phyloP scores from a whole-genome alignment of 352 stramenopile species.

The Pythium sp. region DNA sequence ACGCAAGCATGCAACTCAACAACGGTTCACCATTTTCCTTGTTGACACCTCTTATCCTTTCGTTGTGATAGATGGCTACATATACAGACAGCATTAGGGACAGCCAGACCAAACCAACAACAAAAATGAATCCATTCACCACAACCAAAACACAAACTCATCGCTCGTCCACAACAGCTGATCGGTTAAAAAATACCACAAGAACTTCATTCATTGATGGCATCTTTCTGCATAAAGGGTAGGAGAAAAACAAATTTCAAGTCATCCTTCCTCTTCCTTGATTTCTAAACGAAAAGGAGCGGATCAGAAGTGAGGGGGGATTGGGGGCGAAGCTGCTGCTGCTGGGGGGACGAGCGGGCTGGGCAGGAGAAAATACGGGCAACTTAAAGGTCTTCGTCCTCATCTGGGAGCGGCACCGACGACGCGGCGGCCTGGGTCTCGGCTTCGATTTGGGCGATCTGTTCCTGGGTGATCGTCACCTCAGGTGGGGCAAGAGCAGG shows the following conservation, averaged over 20 bases:
- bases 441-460: constrained; percentile 91
- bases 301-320: neutral
- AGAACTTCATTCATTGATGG: constrained; percentile 26
- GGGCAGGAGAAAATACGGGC: constrained; percentile 19
- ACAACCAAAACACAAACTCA: neutral
- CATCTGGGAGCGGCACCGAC: constrained; percentile 94
- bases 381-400: constrained; percentile 97
- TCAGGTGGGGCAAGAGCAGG: constrained; percentile 96
- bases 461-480: constrained; percentile 93
- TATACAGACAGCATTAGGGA: no score
- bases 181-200: constrained; percentile 8
- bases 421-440: constrained; percentile 90
- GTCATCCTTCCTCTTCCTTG: constrained; percentile 21
- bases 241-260: constrained; percentile 9
- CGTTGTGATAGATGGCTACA: neutral
- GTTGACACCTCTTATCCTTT: neutral
- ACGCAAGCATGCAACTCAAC: neutral
- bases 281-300: constrained; percentile 28
- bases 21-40: neutral
- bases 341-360: neutral
- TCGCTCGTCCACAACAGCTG: neutral
- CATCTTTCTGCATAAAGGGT: constrained; percentile 9
- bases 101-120: neutral
- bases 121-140: neutral
- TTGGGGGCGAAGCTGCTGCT: neutral